Base-by-base conservation (phyloP, 108 stramenopile genomes). In the Aurantiochytrium sp. region DNA sequence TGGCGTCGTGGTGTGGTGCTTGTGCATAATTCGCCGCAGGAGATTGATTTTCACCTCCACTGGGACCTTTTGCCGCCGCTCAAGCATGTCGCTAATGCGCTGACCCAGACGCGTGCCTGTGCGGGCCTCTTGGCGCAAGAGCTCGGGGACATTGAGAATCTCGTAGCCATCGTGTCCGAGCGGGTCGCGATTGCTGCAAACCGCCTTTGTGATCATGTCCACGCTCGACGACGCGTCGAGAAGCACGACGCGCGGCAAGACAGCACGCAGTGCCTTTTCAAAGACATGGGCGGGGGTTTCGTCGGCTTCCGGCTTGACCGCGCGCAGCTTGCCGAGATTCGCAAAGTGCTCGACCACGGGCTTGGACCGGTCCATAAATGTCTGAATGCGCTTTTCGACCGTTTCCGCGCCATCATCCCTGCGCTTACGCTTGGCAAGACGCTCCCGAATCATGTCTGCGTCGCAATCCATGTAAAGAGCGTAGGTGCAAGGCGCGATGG, bases 141-240 rank as follows among this genome's bases (percentile, higher is more conserved):
- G 93, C 87, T 98, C 97, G 28, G 97, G 97, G 59, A 95, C 95
- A 1, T 93, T 93, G 57, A 99, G 91, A 91, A 97, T 97, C 8
- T 97, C 96, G 1, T 97, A 95, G 60, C 96, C 96, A 69, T 95
- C 95, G 73, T 97, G 95, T 60, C 94, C 92, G 29, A 91, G 93
- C 25, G 96, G 89, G 55, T 95, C 88, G 42, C 12, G 6, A 4
- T 69, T 69, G 42, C 25, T 12, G 64, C 64, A 69, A 69, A 69
- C 4, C 44, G 94, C 92, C 49, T 92, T 92, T 21, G 96, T 87
- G 44, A 97, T 73, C 42, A 96, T 97, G 87, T 98, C 98, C 5
- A 97, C 98, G 44, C 94, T 95, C 42, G 97, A 97, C 5, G 98
- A 97, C 43, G 97, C 97, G n/a, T 97, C 98, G 19, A 98, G 96